Evolutionary conservation across 371 early-diverging fungal genomes (phyloP), one percentile per base, ranked within the genome.

Genomic region (Actinomucor elegans): DNA sequence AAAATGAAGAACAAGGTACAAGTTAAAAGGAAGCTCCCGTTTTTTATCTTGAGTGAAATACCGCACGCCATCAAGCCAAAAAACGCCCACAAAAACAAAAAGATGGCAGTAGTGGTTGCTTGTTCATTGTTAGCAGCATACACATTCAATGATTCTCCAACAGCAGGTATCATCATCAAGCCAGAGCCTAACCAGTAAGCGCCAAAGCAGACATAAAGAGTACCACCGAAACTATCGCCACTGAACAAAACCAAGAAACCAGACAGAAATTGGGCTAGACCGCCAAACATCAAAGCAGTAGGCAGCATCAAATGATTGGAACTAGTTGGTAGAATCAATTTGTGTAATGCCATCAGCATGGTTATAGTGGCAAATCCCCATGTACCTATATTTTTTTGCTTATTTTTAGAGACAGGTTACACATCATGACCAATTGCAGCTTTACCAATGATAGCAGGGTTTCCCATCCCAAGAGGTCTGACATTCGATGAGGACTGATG

Each of bases 171-270:
- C 49, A 72, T 58, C 52, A 65, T 42, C 0, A 66, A 57, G 6
- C 53, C 55, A 32, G 47, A 29, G 20, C 55, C 57, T 4, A 41
- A 24, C 57, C 53, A 60, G 46, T 52, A 55, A 33, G 33, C 58
- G 57, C 71, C 73, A 52, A 66, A 72, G 6, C 70, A 64, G n/a
- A 65, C 63, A 51, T 70, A 67, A 8, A 69, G 51, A 23, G 76
- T 69, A 32, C 66, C 75, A 10, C 58, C 56, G 43, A 69, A 75
- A 10, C 67, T 75, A 43, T 67, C 66, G 21, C 72, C 75, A 31
- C 56, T 62, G 20, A 63, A 55, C 35, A 59, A 65, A 31, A 67
- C 66, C 32, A 75, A 57, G 36, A 75, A 49, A 12, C 75, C 73
- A 28, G 73, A 67, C 34, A 73, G 49, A 48, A 73, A 53, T 41